phyloP scores from a whole-genome alignment of 768 basidiomycete species.

The Dendrothele bispora region DNA sequence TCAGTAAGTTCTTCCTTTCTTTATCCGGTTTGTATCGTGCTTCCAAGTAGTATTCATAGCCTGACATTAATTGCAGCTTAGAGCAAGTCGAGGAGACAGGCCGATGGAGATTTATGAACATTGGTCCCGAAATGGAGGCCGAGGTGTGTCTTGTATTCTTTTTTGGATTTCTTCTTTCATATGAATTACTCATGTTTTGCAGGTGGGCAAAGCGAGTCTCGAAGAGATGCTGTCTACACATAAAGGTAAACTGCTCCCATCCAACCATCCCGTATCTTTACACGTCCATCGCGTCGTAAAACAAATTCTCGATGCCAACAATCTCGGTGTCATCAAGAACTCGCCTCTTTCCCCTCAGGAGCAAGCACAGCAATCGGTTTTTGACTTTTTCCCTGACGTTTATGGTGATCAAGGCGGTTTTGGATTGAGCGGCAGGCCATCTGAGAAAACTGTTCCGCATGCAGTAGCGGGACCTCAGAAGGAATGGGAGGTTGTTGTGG shows the following conservation, averaged over 20 bases:
- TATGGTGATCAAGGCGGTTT: not conserved
- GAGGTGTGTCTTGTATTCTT: slow-evolving; percentile 34
- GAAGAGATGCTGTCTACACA: slow-evolving; percentile 54
- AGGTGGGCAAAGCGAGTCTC: slow-evolving; percentile 43
- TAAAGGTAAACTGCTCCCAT: slow-evolving; percentile 55
- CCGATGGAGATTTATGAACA: slow-evolving; percentile 86
- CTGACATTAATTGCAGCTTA: slow-evolving; percentile 45
- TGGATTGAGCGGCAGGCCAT: slow-evolving; percentile 3
- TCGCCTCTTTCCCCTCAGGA: slow-evolving; percentile 13
- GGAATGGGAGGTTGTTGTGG: slow-evolving; percentile 75
- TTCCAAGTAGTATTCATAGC: not conserved
- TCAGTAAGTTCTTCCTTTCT: not conserved
- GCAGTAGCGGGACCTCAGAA: slow-evolving; percentile 29
- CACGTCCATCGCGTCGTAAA: slow-evolving; percentile 72
- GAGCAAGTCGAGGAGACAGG: slow-evolving; percentile 88
- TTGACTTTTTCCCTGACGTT: slow-evolving; percentile 20
- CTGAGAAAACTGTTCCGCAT: slow-evolving; percentile 20
- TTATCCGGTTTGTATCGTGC: not conserved
- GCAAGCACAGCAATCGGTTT: not conserved
- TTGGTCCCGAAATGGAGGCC: slow-evolving; percentile 56
- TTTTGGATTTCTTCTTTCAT: slow-evolving; percentile 2
- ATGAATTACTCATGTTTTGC: not conserved
- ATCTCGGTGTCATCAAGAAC: slow-evolving; percentile 62
- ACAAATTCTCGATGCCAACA: slow-evolving; percentile 67
- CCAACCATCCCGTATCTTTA: slow-evolving; percentile 60